phyloP scores from a whole-genome alignment of 371 early-diverging fungal species.

The Rhizopus sp. region DNA sequence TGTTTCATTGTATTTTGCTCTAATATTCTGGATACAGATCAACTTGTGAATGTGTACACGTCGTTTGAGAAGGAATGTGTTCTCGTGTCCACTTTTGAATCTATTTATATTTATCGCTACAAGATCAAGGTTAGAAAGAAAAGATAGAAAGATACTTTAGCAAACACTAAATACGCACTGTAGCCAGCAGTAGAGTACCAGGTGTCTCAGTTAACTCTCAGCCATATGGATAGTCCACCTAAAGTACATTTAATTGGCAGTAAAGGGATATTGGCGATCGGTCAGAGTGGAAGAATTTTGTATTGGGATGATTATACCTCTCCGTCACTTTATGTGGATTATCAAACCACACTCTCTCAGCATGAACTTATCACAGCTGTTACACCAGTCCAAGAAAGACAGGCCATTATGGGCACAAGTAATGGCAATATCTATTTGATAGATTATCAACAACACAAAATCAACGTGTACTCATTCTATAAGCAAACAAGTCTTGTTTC shows the following conservation, averaged over 20 bases:
- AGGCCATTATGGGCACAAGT: conserved; percentile 8
- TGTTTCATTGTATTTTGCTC: neutral
- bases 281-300: neutral
- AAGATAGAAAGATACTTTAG: neutral
- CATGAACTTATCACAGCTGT: conserved; percentile 10
- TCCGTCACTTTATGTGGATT: neutral
- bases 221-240: neutral
- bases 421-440: conserved; percentile 4
- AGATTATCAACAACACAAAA: neutral
- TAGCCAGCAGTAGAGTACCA: neutral
- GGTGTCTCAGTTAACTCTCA: neutral
- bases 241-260: neutral
- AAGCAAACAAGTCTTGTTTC: neutral
- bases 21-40: neutral
- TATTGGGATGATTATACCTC: neutral
- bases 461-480: neutral
- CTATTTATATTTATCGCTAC: neutral
- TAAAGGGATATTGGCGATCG: neutral
- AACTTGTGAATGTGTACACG: neutral
- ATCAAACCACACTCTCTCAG: neutral
- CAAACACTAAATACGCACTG: neutral
- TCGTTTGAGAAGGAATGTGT: neutral
- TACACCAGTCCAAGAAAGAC: neutral
- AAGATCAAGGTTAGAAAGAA: conserved; percentile 1
- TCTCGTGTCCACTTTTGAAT: neutral